A percentile compares a stretch with the other conserved stretches of the same genome.
Evolutionary conservation across 2,329 filamentous ascomycete species (phyloP).

Genomic region (Colletotrichum camelliae): DNA sequence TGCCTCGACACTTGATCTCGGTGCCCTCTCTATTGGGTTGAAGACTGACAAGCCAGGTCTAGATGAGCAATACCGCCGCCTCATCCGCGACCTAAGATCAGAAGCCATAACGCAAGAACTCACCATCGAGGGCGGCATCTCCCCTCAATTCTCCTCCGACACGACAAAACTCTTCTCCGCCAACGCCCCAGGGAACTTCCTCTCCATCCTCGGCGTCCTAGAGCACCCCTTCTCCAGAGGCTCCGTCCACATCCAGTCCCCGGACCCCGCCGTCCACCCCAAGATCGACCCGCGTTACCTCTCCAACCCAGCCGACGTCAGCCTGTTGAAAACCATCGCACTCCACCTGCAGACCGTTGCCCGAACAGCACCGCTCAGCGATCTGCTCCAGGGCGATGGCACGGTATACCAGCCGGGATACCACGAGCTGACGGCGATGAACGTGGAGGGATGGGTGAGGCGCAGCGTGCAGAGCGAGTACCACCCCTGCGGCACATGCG

Average conservation of each 20-base stretch:
- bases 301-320: slow-evolving; percentile 7
- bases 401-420: slow-evolving; percentile 10
- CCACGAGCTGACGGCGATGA: not conserved
- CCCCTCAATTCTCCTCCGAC: slow-evolving; percentile 14
- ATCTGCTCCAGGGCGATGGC: slow-evolving; percentile 1
- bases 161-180: slow-evolving; percentile 13
- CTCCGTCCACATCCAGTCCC: slow-evolving; percentile 10
- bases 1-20: not conserved
- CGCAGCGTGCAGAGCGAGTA: slow-evolving; percentile 14
- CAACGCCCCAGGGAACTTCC: not conserved
- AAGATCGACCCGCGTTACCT: slow-evolving; percentile 14
- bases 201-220: slow-evolving; percentile 13
- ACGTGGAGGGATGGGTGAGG: slow-evolving; percentile 9
- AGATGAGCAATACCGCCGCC: slow-evolving; percentile 6
- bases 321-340: not conserved
- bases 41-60: not conserved
- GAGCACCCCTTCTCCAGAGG: slow-evolving; percentile 18
- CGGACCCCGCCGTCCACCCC: not conserved
- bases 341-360: slow-evolving; percentile 9
- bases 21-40: not conserved
- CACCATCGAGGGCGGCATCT: slow-evolving; percentile 16
- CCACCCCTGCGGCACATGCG: slow-evolving; percentile 15
- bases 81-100: not conserved
- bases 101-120: slow-evolving; percentile 6
- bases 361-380: slow-evolving; percentile 3